A percentile compares a stretch with the other conserved stretches of the same genome.
Conservation (phyloP, 2,329 filamentous ascomycete genomes). For the Corniculantispora saksenae region DNA sequence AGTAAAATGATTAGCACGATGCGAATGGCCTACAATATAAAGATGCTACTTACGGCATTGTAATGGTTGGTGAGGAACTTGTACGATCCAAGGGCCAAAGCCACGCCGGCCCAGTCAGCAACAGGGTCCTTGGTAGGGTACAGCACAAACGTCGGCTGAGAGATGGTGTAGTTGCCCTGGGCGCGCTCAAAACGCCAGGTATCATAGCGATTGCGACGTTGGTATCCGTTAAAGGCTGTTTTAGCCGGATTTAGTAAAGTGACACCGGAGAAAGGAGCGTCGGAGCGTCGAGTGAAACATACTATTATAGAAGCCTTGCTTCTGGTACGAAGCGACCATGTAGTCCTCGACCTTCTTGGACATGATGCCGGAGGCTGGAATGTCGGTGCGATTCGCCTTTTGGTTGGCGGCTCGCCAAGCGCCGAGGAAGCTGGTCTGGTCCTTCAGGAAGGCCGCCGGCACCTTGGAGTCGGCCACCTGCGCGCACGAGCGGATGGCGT, state of each 20-base stretch:
- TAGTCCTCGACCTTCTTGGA: conserved; percentile 17
- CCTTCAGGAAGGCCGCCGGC: conserved; percentile 10
- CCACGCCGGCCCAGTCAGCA: conserved; percentile 12
- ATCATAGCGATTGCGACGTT: conserved; percentile 14
- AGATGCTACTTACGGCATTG: not conserved
- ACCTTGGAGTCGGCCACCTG: conserved; percentile 10
- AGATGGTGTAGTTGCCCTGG: conserved; percentile 17
- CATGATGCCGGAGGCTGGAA: conserved; percentile 19
- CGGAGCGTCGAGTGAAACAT: conserved; percentile 8
- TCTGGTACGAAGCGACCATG: conserved; percentile 20
- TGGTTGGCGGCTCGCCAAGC: conserved; percentile 11
- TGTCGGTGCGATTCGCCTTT: conserved; percentile 14
- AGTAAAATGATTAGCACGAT: not conserved
- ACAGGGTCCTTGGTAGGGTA: conserved; percentile 16
- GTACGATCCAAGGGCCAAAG: conserved; percentile 7
- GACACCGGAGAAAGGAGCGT: not conserved
- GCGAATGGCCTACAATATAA: not conserved
- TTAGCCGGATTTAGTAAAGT: not conserved
- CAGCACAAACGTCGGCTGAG: conserved; percentile 14
- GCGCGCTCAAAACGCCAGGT: conserved; percentile 19
- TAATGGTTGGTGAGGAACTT: conserved; percentile 18
- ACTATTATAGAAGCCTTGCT: conserved; percentile 19
- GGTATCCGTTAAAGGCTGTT: conserved; percentile 18
- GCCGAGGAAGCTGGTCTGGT: conserved; percentile 13
- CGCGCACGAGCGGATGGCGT: conserved; percentile 15